Percentiles rank a stretch among this genome's conserved stretches.
Conservation (phyloP, 352 stramenopile species). For the Phytophthora crassamura region DNA sequence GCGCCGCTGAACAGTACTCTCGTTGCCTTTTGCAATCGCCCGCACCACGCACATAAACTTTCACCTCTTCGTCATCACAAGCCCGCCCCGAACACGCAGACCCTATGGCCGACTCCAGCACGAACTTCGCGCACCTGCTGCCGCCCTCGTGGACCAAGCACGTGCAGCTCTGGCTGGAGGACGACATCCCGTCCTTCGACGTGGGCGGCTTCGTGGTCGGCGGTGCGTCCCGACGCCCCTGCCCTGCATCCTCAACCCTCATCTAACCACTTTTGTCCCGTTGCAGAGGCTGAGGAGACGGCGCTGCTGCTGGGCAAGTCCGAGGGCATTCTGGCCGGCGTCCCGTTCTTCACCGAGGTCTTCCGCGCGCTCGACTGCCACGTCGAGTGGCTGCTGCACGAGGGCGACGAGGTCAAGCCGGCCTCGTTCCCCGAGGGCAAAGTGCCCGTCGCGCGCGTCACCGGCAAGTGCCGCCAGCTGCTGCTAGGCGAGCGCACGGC, state of each 20-base stretch:
- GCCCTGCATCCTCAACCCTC: not conserved
- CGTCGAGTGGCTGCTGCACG: constrained; percentile 91
- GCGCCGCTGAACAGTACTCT: constrained; percentile 1
- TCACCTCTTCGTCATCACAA: constrained; percentile 4
- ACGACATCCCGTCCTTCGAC: constrained; percentile 98
- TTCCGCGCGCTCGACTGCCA: constrained; percentile 92
- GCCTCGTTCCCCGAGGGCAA: constrained; percentile 66
- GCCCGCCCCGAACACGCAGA: not conserved
- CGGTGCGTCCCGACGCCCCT: constrained; percentile 25
- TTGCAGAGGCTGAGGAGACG: constrained; percentile 72
- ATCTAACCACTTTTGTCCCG: constrained; percentile 9
- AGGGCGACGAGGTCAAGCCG: constrained; percentile 69
- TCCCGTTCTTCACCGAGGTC: constrained; percentile 96
- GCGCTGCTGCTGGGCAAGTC: constrained; percentile 94
- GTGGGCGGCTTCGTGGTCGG: constrained; percentile 98
- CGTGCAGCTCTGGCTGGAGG: constrained; percentile 94
- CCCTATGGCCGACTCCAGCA: constrained; percentile 34
- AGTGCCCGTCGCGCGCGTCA: constrained; percentile 93
- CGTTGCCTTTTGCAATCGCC: no score
- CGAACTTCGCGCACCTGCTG: constrained; percentile 65
- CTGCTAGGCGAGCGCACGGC: constrained; percentile 97
- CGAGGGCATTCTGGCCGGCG: constrained; percentile 93
- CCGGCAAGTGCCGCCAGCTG: constrained; percentile 94
- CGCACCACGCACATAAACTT: not conserved
- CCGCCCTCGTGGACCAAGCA: constrained; percentile 87